Percentiles rank a stretch among this genome's conserved stretches.
Conservation (phyloP, 2,329 filamentous ascomycete species). For the Alternaria sp. region DNA sequence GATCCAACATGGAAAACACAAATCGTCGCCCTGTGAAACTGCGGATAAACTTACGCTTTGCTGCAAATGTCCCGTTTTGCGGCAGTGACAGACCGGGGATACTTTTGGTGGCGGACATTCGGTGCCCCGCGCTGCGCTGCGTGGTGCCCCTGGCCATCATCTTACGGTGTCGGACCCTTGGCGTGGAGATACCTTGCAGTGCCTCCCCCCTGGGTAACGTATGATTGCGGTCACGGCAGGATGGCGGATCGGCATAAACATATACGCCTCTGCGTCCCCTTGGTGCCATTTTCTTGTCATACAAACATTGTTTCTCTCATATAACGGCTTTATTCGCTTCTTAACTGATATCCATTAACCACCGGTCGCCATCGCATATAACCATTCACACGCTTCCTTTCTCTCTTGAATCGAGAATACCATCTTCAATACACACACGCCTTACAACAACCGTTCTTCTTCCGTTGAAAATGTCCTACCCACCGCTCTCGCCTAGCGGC, state of each 20-base stretch:
- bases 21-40: constrained; percentile 12
- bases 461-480: constrained; percentile 19
- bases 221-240: constrained; percentile 26
- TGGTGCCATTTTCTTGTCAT: constrained; percentile 21
- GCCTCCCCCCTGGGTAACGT: constrained; percentile 28
- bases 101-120: constrained; percentile 21
- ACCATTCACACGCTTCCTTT: constrained; percentile 10
- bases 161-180: constrained; percentile 13
- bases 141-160: constrained; percentile 19
- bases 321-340: constrained; percentile 8
- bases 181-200: constrained; percentile 20
- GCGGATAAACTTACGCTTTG: constrained; percentile 16
- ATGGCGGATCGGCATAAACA: constrained; percentile 29
- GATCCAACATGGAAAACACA: constrained; percentile 5
- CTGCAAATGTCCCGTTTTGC: constrained; percentile 11
- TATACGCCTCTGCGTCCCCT: constrained; percentile 21
- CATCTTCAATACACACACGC: neutral
- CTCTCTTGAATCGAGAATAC: neutral
- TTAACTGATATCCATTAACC: constrained; percentile 9
- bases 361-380: constrained; percentile 2
- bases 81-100: constrained; percentile 5
- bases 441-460: neutral
- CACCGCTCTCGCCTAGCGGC: constrained; percentile 24
- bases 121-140: constrained; percentile 16
- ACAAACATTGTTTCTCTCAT: constrained; percentile 26